A percentile compares a stretch with the other conserved stretches of the same genome.
Conservation (phyloP, 73 alveolate genomes). For the Uronychia setigera region DNA sequence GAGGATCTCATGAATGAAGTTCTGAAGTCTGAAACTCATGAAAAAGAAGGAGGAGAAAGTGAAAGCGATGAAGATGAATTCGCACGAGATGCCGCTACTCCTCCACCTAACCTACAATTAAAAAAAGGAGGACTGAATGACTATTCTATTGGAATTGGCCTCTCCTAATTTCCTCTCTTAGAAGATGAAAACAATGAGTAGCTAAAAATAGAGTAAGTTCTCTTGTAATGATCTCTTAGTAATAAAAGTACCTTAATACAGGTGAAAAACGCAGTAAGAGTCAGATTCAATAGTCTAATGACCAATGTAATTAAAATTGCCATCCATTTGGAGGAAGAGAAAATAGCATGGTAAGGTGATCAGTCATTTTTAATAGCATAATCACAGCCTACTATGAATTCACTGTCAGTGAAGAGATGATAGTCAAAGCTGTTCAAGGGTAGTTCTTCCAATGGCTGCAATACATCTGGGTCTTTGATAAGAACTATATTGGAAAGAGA, state of each 20-base stretch:
- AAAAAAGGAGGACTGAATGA: neutral
- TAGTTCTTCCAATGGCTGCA: constrained; percentile 25
- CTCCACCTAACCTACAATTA: neutral
- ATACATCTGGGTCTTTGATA: constrained; percentile 56
- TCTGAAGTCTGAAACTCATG: neutral
- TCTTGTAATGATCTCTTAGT: neutral
- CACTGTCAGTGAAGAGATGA: constrained; percentile 33
- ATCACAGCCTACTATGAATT: constrained; percentile 48
- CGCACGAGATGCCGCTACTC: neutral
- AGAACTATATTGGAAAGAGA: constrained; percentile 36
- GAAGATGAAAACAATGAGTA: neutral
- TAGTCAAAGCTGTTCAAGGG: constrained; percentile 8
- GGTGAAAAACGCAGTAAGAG: constrained; percentile 31
- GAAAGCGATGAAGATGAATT: neutral
- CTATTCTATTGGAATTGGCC: neutral
- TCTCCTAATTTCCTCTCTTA: neutral
- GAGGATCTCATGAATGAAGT: neutral
- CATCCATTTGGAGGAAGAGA: constrained; percentile 31
- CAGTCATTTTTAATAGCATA: constrained; percentile 1
- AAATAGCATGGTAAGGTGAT: constrained; percentile 15
- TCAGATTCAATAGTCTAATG: constrained; percentile 23
- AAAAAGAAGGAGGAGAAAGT: constrained; percentile 8
- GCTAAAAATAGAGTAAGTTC: neutral
- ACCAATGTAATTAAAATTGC: constrained; percentile 43
- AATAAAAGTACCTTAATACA: neutral